Conservation (phyloP, 1,284 basidiomycete species). For the Ceratorhiza oryzae-sativae region DNA sequence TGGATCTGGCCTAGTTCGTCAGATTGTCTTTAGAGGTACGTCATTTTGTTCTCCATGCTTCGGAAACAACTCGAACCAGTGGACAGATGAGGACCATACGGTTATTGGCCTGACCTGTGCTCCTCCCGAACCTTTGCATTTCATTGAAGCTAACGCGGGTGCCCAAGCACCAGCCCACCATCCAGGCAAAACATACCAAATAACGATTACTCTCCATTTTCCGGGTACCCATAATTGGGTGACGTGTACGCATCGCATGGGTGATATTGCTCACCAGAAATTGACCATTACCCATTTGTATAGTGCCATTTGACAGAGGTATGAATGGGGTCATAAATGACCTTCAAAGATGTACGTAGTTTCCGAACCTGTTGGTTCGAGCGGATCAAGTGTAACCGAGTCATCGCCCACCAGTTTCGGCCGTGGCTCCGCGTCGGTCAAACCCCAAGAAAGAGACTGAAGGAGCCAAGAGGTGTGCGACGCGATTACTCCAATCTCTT, state of each 20-base stretch:
- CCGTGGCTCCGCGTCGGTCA: no score
- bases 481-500: not conserved
- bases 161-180: not conserved
- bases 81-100: not conserved
- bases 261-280: no score
- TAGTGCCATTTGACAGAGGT: no score
- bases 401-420: no score
- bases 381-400: no score
- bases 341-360: no score
- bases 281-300: no score
- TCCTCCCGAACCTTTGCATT: not conserved
- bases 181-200: not conserved
- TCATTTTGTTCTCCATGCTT: not conserved
- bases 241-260: not conserved
- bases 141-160: not conserved
- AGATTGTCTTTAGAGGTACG: not conserved
- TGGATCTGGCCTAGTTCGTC: not conserved
- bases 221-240: not conserved
- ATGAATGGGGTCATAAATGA: no score
- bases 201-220: not conserved
- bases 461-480: no score
- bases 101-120: not conserved
- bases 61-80: not conserved
- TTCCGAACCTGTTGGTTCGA: no score
- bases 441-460: no score